Evolutionary conservation across 2,329 filamentous ascomycete genomes (phyloP).

Genomic region (Lasiodiplodia citricola): DNA sequence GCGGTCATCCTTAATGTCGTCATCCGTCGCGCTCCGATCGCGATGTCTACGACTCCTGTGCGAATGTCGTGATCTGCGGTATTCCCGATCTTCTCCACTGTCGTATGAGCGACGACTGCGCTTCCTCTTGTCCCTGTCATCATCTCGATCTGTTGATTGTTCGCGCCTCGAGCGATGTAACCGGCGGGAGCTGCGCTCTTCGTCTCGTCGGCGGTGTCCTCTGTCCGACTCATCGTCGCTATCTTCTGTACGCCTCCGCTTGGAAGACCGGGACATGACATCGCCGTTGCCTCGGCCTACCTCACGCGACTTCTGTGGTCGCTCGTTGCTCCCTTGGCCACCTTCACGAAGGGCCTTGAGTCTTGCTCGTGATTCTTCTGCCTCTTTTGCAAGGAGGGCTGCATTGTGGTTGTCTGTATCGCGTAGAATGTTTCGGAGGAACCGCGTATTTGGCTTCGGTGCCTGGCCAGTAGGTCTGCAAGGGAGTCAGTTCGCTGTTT

Average conservation of each 20-base stretch:
- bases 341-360: constrained; percentile 55
- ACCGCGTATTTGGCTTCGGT: constrained; percentile 90
- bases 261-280: constrained; percentile 7
- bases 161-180: constrained; percentile 28
- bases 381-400: constrained; percentile 81
- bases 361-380: constrained; percentile 75
- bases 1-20: constrained; percentile 26
- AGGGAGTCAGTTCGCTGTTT: neutral
- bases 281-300: constrained; percentile 1
- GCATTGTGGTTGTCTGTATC: constrained; percentile 90
- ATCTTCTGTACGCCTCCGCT: constrained; percentile 29
- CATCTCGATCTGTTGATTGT: constrained; percentile 25
- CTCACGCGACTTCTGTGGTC: neutral
- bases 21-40: constrained; percentile 18
- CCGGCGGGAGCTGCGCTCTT: constrained; percentile 28
- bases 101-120: constrained; percentile 29
- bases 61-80: constrained; percentile 32
- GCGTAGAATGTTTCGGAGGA: constrained; percentile 84
- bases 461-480: constrained; percentile 66
- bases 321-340: constrained; percentile 45
- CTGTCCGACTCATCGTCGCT: constrained; percentile 30
- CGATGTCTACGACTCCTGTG: constrained; percentile 27
- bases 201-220: constrained; percentile 34
- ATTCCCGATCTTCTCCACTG: constrained; percentile 27
- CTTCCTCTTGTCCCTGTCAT: constrained; percentile 26